A percentile compares a stretch with the other conserved stretches of the same genome.
phyloP scores from a whole-genome alignment of 192 early-diverging fungal species.

The Coemansia sp. region DNA sequence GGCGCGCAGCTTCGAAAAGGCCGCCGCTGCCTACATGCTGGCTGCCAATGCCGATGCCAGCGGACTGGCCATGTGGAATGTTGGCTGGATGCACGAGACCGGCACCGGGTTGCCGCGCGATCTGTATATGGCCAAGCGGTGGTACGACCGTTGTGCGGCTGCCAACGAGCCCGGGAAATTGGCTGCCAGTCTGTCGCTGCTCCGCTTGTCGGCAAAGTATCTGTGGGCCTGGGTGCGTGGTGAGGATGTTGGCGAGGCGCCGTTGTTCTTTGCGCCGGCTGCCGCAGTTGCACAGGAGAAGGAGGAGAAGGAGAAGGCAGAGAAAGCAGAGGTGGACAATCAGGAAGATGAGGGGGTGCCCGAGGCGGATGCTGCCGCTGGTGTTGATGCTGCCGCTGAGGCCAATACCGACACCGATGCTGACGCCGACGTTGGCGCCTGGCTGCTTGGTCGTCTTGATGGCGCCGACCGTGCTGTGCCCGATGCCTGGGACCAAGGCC shows the following conservation, averaged over 20 bases:
- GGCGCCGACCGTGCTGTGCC: conserved; percentile 18
- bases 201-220: conserved; percentile 66
- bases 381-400: too few species aligned
- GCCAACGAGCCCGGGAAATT: conserved; percentile 81
- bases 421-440: too few species aligned
- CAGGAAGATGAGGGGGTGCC: conserved; percentile 4
- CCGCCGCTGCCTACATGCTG: conserved; percentile 79
- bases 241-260: conserved; percentile 56
- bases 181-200: conserved; percentile 73
- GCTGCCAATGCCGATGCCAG: conserved; percentile 76
- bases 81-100: conserved; percentile 95
- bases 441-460: background rate
- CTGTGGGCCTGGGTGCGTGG: conserved; percentile 66
- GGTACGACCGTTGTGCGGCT: conserved; percentile 80
- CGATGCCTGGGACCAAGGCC: conserved; percentile 31
- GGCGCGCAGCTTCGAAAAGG: conserved; percentile 65
- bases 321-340: conserved; percentile 9
- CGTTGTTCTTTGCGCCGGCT: conserved; percentile 50
- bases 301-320: background rate
- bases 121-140: conserved; percentile 89
- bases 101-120: conserved; percentile 90
- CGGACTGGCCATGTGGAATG: conserved; percentile 92
- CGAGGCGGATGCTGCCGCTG: conserved; percentile 16
- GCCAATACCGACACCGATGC: too few species aligned
- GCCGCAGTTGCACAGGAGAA: conserved; percentile 7